Percentiles rank a stretch among this genome's conserved stretches.
Evolutionary conservation across 352 stramenopile species (phyloP).

Genomic region (Phytophthora ramorum): DNA sequence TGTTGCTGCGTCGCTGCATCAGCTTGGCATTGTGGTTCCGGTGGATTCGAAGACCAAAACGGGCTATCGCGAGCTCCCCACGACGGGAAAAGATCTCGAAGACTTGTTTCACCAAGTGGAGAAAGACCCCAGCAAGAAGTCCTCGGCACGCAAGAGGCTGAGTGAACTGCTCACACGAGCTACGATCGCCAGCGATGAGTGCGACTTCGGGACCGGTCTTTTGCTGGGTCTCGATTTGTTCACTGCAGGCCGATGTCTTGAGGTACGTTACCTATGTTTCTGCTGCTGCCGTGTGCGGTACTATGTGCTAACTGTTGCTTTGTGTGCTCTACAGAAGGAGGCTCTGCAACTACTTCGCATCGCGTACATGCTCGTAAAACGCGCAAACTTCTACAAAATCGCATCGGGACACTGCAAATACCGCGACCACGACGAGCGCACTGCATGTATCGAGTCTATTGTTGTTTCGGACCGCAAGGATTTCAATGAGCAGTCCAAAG

Average conservation of each 20-base stretch:
- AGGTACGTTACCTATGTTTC: constrained; percentile 35
- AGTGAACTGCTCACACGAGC: constrained; percentile 67
- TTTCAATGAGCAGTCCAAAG: constrained; percentile 1
- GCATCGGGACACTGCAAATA: constrained; percentile 44
- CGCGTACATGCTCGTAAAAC: constrained; percentile 57
- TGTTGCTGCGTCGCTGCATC: constrained; percentile 46
- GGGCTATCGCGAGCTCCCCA: constrained; percentile 63
- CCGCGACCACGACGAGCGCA: constrained; percentile 14
- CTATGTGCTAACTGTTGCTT: background rate
- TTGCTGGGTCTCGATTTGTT: constrained; percentile 72
- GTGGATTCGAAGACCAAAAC: constrained; percentile 56
- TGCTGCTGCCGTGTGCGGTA: background rate
- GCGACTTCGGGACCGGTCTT: constrained; percentile 71
- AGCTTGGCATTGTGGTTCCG: constrained; percentile 62
- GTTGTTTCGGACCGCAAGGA: constrained; percentile 1
- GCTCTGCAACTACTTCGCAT: constrained; percentile 52
- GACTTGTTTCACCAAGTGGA: constrained; percentile 40
- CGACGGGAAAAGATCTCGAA: constrained; percentile 38
- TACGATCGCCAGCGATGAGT: constrained; percentile 76
- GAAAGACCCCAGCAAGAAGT: constrained; percentile 24
- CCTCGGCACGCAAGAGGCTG: constrained; percentile 39
- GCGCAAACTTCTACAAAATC: constrained; percentile 55
- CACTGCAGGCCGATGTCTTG: constrained; percentile 41
- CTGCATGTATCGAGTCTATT: constrained; percentile 14
- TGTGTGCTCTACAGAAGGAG: constrained; percentile 45